Evolutionary conservation across 352 stramenopile genomes (phyloP), one percentile per base, ranked within the genome.

Genomic region (Phytophthora sojae): DNA sequence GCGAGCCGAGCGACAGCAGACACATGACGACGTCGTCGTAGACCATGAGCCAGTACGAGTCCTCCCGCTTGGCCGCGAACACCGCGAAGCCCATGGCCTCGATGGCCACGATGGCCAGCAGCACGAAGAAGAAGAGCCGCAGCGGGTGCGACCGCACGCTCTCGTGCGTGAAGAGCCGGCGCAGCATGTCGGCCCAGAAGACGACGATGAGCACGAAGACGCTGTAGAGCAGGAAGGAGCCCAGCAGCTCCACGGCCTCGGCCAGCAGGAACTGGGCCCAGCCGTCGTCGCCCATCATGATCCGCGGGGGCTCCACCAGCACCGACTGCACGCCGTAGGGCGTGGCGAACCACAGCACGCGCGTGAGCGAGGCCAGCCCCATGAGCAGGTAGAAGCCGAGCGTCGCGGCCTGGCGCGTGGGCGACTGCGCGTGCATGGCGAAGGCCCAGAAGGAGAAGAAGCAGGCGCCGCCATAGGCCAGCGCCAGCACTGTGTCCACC

Each of bases 131-230:
- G 71, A 99, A 99, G 14, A 93, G 89, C 6, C 88, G 77, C 77
- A 98, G 92, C 11, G 96, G 96, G 56, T 94, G 83, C 26, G 85
- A 91, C 15, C 82, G 76, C 51, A 93, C 79, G 57, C 74, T 83
- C 55, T 88, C 82, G 57, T 95, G 86, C 15, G 87, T 90, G 70
- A 92, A 93, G 17, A 92, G 81, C 8, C 97, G 96, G 55, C 98
- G 97, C 35, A 99, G 80, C 86, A 99, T 98, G 76, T 99, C 95
- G 6, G 97, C 95, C 97, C 97, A 99, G 81, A 98, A 99, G 23
- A 99, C 96, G 49, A 98, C 82, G 77, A 99, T 98, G 17, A 99
- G 88, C 66, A 99, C 97, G 68, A 99, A 99, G 72, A 99, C 97
- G 60, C 90, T 96, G 81, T 99, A 99, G 29, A 99, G 82, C n/a